phyloP scores from a whole-genome alignment of 2,329 filamentous ascomycete genomes.

The Lachnellula hyalina region DNA sequence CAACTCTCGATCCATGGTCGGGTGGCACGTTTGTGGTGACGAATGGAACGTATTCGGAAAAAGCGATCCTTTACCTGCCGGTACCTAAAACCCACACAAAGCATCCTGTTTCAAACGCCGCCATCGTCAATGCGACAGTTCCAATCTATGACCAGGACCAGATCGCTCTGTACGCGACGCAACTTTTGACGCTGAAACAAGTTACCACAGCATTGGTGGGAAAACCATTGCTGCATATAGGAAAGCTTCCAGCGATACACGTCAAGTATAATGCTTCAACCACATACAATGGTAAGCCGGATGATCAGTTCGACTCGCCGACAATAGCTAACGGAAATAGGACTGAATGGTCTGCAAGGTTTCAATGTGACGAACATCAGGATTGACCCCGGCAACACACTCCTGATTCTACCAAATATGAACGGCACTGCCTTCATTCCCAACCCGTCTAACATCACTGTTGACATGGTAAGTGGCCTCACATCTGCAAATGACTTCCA shows the following conservation, averaged over 20 bases:
- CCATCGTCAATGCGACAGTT: slow-evolving; percentile 42
- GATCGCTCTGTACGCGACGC: slow-evolving; percentile 45
- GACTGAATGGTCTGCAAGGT: slow-evolving; percentile 50
- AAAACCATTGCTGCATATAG: slow-evolving; percentile 45
- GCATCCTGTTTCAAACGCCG: slow-evolving; percentile 32
- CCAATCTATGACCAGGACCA: slow-evolving; percentile 38
- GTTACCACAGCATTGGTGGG: slow-evolving; percentile 47
- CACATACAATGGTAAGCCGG: slow-evolving; percentile 47
- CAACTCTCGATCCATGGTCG: slow-evolving; percentile 48
- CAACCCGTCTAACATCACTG: slow-evolving; percentile 53
- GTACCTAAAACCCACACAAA: slow-evolving; percentile 30
- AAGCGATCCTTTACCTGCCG: slow-evolving; percentile 23
- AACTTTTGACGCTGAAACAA: slow-evolving; percentile 43
- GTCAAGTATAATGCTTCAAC: slow-evolving; percentile 52
- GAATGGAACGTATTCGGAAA: slow-evolving; percentile 29
- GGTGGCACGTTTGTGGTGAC: slow-evolving; percentile 43
- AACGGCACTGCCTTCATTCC: slow-evolving; percentile 50
- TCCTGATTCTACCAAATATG: slow-evolving; percentile 45
- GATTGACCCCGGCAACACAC: slow-evolving; percentile 35
- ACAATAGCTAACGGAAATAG: slow-evolving; percentile 32
- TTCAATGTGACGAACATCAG: slow-evolving; percentile 44
- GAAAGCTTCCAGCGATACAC: slow-evolving; percentile 41
- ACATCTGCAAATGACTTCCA: background rate
- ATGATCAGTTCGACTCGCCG: background rate
- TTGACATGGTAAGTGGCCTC: slow-evolving; percentile 37